Evolutionary conservation across 106 monocot species (phyloP).

Genomic region (Acanthochlamys bracteata): DNA sequence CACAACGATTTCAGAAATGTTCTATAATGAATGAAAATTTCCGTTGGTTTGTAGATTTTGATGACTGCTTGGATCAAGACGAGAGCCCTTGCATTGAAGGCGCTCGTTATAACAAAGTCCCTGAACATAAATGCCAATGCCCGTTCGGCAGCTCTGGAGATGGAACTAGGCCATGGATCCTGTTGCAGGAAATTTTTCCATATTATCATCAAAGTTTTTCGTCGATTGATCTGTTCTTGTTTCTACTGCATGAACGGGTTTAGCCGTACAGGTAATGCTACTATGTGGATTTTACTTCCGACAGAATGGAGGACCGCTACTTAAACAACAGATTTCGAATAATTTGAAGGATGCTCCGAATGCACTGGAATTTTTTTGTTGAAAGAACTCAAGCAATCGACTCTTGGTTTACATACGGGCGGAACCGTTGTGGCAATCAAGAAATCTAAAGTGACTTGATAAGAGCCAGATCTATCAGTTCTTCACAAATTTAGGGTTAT

Average conservation of each 20-base stretch:
- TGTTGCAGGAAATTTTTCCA: conserved; percentile 23
- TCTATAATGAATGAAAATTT: not conserved
- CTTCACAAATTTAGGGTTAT: too few species aligned
- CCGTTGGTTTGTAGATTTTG: conserved; percentile 11
- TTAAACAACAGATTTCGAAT: conserved; percentile 18
- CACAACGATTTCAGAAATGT: not conserved
- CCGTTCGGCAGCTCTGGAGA: conserved; percentile 32
- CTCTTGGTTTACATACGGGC: conserved; percentile 12
- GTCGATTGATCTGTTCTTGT: not conserved
- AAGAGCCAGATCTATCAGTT: conserved; percentile 21
- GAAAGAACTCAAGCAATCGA: conserved; percentile 16
- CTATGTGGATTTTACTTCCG: conserved; percentile 14
- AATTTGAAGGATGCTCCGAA: conserved; percentile 2
- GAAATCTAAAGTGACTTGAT: conserved; percentile 20
- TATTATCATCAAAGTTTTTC: not conserved
- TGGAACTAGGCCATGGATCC: conserved; percentile 24
- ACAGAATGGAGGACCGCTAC: conserved; percentile 22
- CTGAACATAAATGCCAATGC: conserved; percentile 23
- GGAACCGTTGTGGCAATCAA: conserved; percentile 20
- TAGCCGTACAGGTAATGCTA: conserved; percentile 10
- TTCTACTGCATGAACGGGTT: conserved; percentile 3
- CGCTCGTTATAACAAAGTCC: conserved; percentile 18
- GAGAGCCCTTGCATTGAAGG: conserved; percentile 11
- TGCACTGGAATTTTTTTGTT: conserved; percentile 15
- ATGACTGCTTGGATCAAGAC: conserved; percentile 19